phyloP scores from a whole-genome alignment of 805 yeast genomes.

The Yarrowia sp. region DNA sequence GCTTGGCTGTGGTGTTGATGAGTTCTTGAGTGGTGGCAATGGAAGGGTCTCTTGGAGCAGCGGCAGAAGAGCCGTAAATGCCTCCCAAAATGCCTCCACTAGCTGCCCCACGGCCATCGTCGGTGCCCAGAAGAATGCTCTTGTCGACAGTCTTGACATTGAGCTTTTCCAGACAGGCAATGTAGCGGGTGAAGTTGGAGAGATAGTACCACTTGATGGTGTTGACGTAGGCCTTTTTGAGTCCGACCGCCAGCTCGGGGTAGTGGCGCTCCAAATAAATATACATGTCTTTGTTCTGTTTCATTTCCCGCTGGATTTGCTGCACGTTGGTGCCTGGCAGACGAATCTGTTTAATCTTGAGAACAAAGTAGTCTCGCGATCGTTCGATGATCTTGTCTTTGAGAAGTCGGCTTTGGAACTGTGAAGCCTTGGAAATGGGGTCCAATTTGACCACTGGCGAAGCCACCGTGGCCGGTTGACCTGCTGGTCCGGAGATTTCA shows the following conservation, averaged over 20 bases:
- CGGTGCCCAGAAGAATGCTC: constrained; percentile 53
- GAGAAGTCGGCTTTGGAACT: constrained; percentile 47
- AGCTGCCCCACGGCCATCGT: constrained; percentile 20
- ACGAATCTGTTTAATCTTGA: constrained; percentile 64
- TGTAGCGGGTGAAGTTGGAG: constrained; percentile 71
- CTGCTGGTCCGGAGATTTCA: not conserved
- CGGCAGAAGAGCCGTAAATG: constrained; percentile 20
- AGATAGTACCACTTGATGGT: constrained; percentile 94
- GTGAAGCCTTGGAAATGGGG: constrained; percentile 28
- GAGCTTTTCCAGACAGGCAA: constrained; percentile 65
- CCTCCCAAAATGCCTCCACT: constrained; percentile 30
- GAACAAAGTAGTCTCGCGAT: constrained; percentile 63
- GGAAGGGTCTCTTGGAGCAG: constrained; percentile 48
- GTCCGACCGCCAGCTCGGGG: constrained; percentile 62
- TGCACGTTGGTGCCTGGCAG: constrained; percentile 68
- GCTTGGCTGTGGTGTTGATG: constrained; percentile 16
- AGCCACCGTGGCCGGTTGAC: not conserved
- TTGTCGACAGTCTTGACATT: constrained; percentile 54
- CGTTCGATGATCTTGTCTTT: constrained; percentile 67
- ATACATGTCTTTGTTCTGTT: constrained; percentile 60
- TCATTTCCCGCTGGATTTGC: constrained; percentile 61
- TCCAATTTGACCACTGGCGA: constrained; percentile 17
- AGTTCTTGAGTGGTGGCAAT: constrained; percentile 40
- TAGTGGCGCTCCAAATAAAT: constrained; percentile 55
- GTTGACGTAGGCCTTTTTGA: constrained; percentile 73